These are phyloP conservation scores for Erodium trifolium DNA, from an alignment of 441 rosid genomes.

Conservation along the genomic window DNA sequence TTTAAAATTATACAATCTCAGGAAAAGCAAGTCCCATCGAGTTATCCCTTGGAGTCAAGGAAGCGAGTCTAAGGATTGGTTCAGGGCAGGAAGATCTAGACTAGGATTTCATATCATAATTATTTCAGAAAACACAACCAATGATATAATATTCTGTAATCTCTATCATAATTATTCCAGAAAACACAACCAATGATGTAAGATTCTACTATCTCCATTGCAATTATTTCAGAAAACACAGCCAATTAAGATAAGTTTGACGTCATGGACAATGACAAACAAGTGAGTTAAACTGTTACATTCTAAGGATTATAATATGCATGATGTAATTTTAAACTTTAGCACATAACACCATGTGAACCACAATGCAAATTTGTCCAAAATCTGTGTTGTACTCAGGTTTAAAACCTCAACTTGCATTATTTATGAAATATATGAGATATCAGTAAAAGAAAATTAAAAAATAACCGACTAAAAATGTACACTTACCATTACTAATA, in stretches of 20 bases:
- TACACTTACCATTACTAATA: background rate
- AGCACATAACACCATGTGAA: conserved; percentile 1
- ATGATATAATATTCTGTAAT: background rate
- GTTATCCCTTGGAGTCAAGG: too few species aligned
- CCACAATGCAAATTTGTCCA: background rate
- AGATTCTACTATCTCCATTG: background rate
- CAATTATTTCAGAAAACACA: background rate
- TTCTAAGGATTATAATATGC: background rate
- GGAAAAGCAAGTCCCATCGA: too few species aligned
- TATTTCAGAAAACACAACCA: background rate
- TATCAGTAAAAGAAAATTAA: background rate
- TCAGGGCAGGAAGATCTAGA: too few species aligned
- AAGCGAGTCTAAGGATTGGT: too few species aligned
- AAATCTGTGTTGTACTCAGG: background rate
- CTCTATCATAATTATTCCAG: background rate
- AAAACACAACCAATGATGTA: background rate
- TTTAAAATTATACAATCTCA: background rate
- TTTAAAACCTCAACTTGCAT: conserved; percentile 4
- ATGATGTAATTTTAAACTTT: background rate
- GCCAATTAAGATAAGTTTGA: background rate
- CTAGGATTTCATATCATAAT: background rate
- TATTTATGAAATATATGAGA: background rate
- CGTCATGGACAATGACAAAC: background rate
- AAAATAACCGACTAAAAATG: background rate
- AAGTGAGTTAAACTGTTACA: background rate